Evolutionary conservation across 176 grass and related monocot species (phyloP), one percentile per base, ranked within the genome.

Genomic region (Olyra latifolia): DNA sequence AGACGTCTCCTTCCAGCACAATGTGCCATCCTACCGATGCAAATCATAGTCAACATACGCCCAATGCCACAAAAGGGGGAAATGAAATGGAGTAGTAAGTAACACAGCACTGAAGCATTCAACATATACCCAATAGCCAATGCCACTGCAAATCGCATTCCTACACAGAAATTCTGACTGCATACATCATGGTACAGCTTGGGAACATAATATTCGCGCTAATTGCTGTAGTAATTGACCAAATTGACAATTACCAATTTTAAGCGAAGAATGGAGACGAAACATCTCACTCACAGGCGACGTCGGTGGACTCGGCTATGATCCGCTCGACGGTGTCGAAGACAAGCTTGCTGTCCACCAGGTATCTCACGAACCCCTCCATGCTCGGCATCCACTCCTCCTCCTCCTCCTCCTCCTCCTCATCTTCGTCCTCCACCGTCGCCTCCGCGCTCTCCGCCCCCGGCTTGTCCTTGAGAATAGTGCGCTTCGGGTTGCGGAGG

Each of bases 261-360:
- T 11, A 0, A 20, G n/a, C 1, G 17, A 53, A 71, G n/a, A 69
- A 48, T 10, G 29, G 39, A 38, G 30, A 81, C 47, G 11, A 49
- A 45, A 78, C 28, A 13, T 19, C 57, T 23, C 45, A 88, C 95
- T 95, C 84, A 98, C 96, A 92, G 58, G 90, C 77, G 29, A 89
- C 92, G 72, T 98, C 86, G n/a, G 72, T 95, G 15, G 90, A 98
- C 30, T 94, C 96, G 19, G 88, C 85, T 7, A 98, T 60, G 57
- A 95, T 91, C 35, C 86, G 88, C 76, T 98, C 96, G 71, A 95
- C 80, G 61, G 92, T 93, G 73, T 89, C 83, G 83, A 98, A 98
- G 64, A 98, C 90, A 62, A 98, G 90, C 81, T 91, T 95, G 88
- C 90, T 93, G 69, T 95, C 96, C 14, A 98, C 90, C 19, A 95